Conservation (phyloP, 164 flowering plant species). For the Kingdonia uniflora region DNA sequence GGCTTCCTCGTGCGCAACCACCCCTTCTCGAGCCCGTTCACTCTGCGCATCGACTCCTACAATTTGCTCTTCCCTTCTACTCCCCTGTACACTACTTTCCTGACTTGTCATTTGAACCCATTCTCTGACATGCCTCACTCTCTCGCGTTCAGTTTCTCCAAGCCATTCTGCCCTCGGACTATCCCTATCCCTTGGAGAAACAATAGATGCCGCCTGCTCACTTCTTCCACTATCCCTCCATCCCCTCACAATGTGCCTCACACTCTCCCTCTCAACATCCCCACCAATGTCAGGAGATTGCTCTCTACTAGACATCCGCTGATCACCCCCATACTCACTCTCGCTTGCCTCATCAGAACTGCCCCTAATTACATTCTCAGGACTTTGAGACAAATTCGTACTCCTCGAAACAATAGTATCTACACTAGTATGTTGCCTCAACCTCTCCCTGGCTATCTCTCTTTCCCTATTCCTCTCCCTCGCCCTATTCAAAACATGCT, state of each 20-base stretch:
- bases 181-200: slow-evolving; percentile 21
- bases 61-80: slow-evolving; percentile 37
- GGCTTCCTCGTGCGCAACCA: slow-evolving; percentile 34
- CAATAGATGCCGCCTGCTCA: slow-evolving; percentile 18
- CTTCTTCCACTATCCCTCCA: slow-evolving; percentile 42
- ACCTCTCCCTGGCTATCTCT: slow-evolving; percentile 61
- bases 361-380: slow-evolving; percentile 43
- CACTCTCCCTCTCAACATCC: slow-evolving; percentile 82
- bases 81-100: slow-evolving; percentile 35
- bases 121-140: slow-evolving; percentile 73
- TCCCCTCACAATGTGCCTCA: slow-evolving; percentile 65
- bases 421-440: slow-evolving; percentile 55
- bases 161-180: slow-evolving; percentile 61
- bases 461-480: slow-evolving; percentile 36
- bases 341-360: slow-evolving; percentile 63
- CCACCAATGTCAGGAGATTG: slow-evolving; percentile 92
- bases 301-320: slow-evolving; percentile 69
- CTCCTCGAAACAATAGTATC: slow-evolving; percentile 35
- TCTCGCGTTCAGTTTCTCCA: slow-evolving; percentile 72
- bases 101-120: slow-evolving; percentile 70
- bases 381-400: slow-evolving; percentile 41
- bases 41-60: slow-evolving; percentile 35
- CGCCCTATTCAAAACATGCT: slow-evolving; percentile 59
- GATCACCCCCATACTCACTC: slow-evolving; percentile 66
- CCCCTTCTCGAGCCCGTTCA: slow-evolving; percentile 50